Percentiles rank a stretch among this genome's conserved stretches.
Evolutionary conservation across 176 grass and related monocot species (phyloP).

Genomic region (Secale cereale): DNA sequence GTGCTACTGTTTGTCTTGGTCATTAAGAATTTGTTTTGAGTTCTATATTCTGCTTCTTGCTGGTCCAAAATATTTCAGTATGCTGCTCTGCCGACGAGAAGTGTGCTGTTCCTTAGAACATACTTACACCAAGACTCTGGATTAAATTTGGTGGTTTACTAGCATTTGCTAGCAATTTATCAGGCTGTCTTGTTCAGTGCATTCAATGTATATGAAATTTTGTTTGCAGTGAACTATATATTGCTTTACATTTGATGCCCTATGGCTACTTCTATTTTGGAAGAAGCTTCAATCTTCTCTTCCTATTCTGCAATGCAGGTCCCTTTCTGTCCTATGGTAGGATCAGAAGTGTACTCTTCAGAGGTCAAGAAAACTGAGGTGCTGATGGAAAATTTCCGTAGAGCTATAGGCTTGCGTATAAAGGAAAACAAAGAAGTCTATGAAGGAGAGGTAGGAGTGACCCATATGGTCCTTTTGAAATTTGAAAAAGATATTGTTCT

Average conservation of each 20-base stretch:
- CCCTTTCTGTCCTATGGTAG: constrained; percentile 98
- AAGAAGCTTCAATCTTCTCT: not conserved
- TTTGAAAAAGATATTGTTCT: not conserved
- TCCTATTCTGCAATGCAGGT: constrained; percentile 43
- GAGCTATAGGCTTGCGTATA: constrained; percentile 93
- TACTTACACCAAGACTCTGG: not conserved
- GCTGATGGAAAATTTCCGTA: constrained; percentile 90
- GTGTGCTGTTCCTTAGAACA: not conserved
- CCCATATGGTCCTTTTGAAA: not conserved
- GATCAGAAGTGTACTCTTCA: constrained; percentile 96
- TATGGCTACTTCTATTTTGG: not conserved
- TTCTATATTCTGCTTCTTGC: not conserved
- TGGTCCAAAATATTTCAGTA: not conserved
- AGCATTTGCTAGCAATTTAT: not conserved
- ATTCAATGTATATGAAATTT: no score
- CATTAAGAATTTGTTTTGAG: not conserved
- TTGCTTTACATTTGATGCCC: not conserved
- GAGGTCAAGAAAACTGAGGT: constrained; percentile 99
- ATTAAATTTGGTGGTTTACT: not conserved
- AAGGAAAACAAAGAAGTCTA: constrained; percentile 99
- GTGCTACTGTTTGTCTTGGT: not conserved
- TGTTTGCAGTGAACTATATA: not conserved
- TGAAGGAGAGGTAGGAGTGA: constrained; percentile 80
- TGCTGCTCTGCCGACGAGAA: not conserved
- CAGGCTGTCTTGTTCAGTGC: not conserved